Evolutionary conservation across 2,329 filamentous ascomycete genomes (phyloP), one percentile per base, ranked within the genome.

Genomic region (Erysiphe pisi): DNA sequence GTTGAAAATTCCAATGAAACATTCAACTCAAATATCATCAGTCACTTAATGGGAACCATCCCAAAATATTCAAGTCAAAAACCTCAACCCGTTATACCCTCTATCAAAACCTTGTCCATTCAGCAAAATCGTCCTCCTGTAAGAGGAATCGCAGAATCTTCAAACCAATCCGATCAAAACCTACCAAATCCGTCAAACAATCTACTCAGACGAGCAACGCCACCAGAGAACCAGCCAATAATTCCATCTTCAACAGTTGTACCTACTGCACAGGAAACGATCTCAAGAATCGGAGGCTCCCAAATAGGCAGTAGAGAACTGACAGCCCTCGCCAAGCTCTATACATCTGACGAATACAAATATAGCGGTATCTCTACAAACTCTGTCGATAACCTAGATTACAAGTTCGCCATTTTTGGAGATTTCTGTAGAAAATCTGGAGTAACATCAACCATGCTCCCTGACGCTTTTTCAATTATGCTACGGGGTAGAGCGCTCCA

Each of bases 1-100:
- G n/a, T 70, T n/a, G 65, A 70, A 40, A 70, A 70, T 12, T 70
- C 65, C 11, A 70, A 70, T 43, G 65, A 70, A 70, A 70, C 65
- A 43, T 70, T 70, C n/a, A 43, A 70, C 36, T 70, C 65, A 40
- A 70, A 70, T 40, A 9, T 11, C 11, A 49, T 49, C 20, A 49
- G 47, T 49, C 47, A 49, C 47, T 9, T 49, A 49, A 49, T 49
- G 20, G 47, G 47, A 49, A 20, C 47, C 9, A 11, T 49, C 20
- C 47, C 47, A 49, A 49, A 20, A 20, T 49, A 49, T 49, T 20
- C 9, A 49, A 49, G 20, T 49, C 9, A 49, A 20, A 9, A 11
- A 49, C 47, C 9, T 49, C 47, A 49, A 49, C 20, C 47, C 9
- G 20, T 11, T 49, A 49, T 20, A 49, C 20, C 47, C 47, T 49